Base-by-base conservation (phyloP, 305 asterid species). In the Fraxinus floribunda region DNA sequence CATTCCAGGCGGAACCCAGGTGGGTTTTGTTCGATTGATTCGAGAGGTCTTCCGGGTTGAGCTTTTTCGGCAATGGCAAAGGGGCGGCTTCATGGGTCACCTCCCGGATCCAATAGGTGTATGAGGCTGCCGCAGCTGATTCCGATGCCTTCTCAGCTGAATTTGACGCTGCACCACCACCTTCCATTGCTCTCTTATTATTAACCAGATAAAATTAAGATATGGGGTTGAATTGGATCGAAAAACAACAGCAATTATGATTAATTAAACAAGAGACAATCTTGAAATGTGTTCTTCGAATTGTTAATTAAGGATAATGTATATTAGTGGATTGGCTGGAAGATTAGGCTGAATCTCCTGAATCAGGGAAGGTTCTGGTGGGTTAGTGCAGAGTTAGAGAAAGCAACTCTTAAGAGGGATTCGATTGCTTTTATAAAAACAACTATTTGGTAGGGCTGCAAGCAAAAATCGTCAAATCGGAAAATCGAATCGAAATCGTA, bases 1-100 rank as follows among this genome's bases (percentile, higher is more conserved):
- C 80, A 85, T 93, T 95, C 98, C 95, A 93, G 9, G 95, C 97
- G 38, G 97, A 95, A 77, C 98, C 98, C 1, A 95, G 97, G 74
- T 91, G 94, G 39, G 90, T 90, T 78, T 86, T 91, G 72, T 70
- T 84, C 73, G 87, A 75, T 34, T 89, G 88, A 70, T 84, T 83
- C 82, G 85, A 85, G 18, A 86, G 81, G 60, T 91, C 93, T 52
- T 84, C 85, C 75, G 95, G 88, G 44, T 90, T 91, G 85, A 95
- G 94, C 92, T 91, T 95, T 84, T 85, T 88, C 1, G 98, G 98
- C 16, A 89, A 84, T 18, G 98, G 98, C 10, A 89, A 81, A 30
- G 98, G 99, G 77, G 99, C 97, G n/a, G 97, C 97, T 36, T 95
- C 97, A 57, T 90, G 85, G 81, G 93, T 92, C 85, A 78, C 80